phyloP scores from a whole-genome alignment of 805 yeast species.

The Candida xyloterini region DNA sequence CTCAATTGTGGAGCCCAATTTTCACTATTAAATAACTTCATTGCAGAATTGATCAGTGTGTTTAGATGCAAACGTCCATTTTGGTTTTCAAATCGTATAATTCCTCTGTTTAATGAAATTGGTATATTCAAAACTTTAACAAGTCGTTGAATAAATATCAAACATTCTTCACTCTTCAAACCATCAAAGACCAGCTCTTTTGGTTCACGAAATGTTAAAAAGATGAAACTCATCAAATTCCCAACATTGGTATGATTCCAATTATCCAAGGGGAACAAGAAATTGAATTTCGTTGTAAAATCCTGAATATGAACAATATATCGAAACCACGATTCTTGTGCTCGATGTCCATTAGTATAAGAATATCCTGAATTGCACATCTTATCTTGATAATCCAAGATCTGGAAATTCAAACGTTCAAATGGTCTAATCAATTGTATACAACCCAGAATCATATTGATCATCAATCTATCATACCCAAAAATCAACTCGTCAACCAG shows the following conservation, averaged over 20 bases:
- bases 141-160: constrained; percentile 11
- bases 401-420: constrained; percentile 17
- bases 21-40: constrained; percentile 15
- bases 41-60: constrained; percentile 18
- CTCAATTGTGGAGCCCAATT: constrained; percentile 21
- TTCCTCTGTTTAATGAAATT: constrained; percentile 12
- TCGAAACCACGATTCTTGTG: constrained; percentile 11
- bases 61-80: constrained; percentile 15
- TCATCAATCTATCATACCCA: constrained; percentile 7
- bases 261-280: constrained; percentile 19
- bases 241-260: constrained; percentile 13
- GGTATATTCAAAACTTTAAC: constrained; percentile 5
- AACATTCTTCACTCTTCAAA: constrained; percentile 15
- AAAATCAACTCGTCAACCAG: constrained; percentile 1
- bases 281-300: constrained; percentile 17
- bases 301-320: constrained; percentile 22
- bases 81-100: constrained; percentile 11
- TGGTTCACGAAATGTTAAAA: constrained; percentile 18
- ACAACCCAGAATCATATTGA: constrained; percentile 2
- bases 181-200: constrained; percentile 19
- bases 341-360: constrained; percentile 8
- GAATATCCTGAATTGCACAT: constrained; percentile 17
- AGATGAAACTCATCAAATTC: constrained; percentile 15
- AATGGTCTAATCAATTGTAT: constrained; percentile 14
- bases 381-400: constrained; percentile 19